Evolutionary conservation across 2,329 filamentous ascomycete species (phyloP).

Genomic region (Gaeumannomyces tritici): DNA sequence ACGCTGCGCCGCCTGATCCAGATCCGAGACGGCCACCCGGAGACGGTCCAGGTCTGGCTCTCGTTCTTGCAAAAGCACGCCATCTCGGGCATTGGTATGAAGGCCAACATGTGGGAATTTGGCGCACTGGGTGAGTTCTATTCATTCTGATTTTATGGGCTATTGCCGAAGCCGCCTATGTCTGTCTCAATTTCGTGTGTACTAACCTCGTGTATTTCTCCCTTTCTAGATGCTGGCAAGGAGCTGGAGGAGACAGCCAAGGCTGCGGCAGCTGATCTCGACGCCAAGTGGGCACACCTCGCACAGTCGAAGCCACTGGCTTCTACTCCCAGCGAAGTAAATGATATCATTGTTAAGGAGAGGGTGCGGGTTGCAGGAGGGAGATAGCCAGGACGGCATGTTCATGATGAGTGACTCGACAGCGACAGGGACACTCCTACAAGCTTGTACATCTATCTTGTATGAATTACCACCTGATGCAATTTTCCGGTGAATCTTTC

Average conservation of each 20-base stretch:
- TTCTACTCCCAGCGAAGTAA: constrained; percentile 41
- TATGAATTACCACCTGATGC: background rate
- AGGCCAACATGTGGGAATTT: constrained; percentile 94
- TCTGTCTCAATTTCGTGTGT: constrained; percentile 5
- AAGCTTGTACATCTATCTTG: background rate
- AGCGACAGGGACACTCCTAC: background rate
- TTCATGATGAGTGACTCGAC: background rate
- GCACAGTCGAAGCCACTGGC: constrained; percentile 40
- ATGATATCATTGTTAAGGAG: constrained; percentile 17
- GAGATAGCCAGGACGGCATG: constrained; percentile 6
- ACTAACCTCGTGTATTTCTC: constrained; percentile 1
- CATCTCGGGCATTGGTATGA: constrained; percentile 96
- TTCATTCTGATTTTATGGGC: background rate
- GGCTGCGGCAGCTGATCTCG: constrained; percentile 30
- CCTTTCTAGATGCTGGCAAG: constrained; percentile 35
- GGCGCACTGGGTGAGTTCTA: constrained; percentile 52
- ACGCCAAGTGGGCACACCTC: constrained; percentile 45
- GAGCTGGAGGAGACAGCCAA: constrained; percentile 39
- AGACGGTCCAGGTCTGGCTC: constrained; percentile 84
- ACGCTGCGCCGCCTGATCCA: constrained; percentile 81
- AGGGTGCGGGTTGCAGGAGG: constrained; percentile 17
- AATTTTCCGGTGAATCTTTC: background rate
- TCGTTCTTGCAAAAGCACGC: constrained; percentile 87
- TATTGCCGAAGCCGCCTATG: background rate
- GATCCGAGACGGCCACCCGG: constrained; percentile 83